Evolutionary conservation across 495 filamentous ascomycete genomes (phyloP), one percentile per base, ranked within the genome.

Genomic region (Trichoderma reesei): DNA sequence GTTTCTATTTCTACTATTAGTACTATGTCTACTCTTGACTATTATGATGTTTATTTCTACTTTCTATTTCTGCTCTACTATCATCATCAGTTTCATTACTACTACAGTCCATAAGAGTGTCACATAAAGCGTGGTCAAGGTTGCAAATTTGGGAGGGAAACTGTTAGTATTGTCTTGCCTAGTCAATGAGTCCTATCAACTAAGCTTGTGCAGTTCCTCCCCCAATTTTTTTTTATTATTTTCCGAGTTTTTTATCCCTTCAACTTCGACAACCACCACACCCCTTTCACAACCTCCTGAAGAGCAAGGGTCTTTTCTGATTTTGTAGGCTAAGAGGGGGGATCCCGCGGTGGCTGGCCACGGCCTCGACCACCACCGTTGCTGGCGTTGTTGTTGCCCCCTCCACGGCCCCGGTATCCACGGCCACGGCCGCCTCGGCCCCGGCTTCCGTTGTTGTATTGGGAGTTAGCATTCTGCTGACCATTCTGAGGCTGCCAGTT

Each of bases 401-500:
- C 80, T 38, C 63, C 63, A 31, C 63, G 63, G 37, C 63, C 63
- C 13, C 54, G 63, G 60, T 72, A 72, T 13, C 69, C 69, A 7
- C 71, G 69, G 42, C 77, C 74, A 44, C 72, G 72, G 20, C 51
- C 51, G 9, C 74, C 74, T 64, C 73, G 72, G 48, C 69, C 68
- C 18, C 66, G 64, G n/a, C 66, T 63, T 16, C 66, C 72, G n/a
- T n/a, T n/a, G 20, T 74, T 75, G 14, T 70, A 70, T 62, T 74
- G 72, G 39, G 72, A 71, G 54, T 69, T 72, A 20, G 70, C 72
- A 42, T 74, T 71, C 41, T 71, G 71, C 26, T 70, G 74, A 54
- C 75, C 72, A 46, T 75, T 54, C 70, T 71, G 64, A 51, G 70
- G 67, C 61, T 75, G 72, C 20, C 79, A 76, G 62, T 70, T 73